Evolutionary conservation across 139 green algal species (phyloP), one percentile per base, ranked within the genome.

Genomic region (Chlorella sorokiniana): DNA sequence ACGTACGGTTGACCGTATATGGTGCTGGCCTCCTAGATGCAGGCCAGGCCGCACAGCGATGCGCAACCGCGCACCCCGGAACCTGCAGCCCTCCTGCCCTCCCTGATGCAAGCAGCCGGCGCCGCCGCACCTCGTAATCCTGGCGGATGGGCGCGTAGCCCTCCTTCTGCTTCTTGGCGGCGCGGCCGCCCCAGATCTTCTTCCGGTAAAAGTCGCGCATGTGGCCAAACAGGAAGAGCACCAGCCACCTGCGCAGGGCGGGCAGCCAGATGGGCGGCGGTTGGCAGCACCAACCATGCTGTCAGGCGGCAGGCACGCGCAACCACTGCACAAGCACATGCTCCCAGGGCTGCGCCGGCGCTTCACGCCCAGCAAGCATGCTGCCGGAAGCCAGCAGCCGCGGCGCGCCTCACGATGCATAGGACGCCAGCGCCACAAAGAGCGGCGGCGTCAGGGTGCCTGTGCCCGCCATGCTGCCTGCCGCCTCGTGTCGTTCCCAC

Each of bases 101-200:
- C n/a, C n/a, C n/a, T n/a, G n/a, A n/a, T n/a, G n/a, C n/a, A n/a
- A n/a, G n/a, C n/a, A n/a, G n/a, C n/a, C n/a, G n/a, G n/a, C n/a
- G 20, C 22, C 59, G 59, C 59, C 59, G 59, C 59, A 79, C 73
- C 75, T 98, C 94, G 72, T 94, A 94, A 51, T 95, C 83, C 48
- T 97, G 87, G 4, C 91, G 88, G 14, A 99, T 86, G 1, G 94
- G 93, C 25, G 96, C 96, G 86, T 97, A 98, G 8, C 93, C 96
- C 90, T 95, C 59, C 29, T 80, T 81, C 31, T n/a, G 42, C 63
- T 44, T 44, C 59, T 63, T 52, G 11, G 59, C 31, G 7, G 38
- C 27, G 11, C 51, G 29, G 18, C 37, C 40, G 20, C 35, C 77
- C 3, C 70, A 45, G 45, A 85, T 74, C n/a, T 63, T 75, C 29